Percentiles rank a stretch among this genome's conserved stretches.
Evolutionary conservation across 2,329 filamentous ascomycete species (phyloP).

Genomic region (Trichophyton mentagrophytes): DNA sequence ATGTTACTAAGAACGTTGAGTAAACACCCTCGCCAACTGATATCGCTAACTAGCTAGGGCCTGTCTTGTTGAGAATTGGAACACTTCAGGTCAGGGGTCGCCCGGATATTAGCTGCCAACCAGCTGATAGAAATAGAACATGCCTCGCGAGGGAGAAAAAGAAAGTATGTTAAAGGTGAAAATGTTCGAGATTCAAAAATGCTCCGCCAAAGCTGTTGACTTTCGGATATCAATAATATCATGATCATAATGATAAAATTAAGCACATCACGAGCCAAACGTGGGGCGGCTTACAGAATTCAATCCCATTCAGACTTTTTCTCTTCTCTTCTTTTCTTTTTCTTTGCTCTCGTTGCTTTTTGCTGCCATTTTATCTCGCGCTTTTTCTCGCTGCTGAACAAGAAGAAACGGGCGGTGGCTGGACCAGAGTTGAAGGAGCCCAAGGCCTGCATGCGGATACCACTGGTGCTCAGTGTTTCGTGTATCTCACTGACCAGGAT

Average conservation of each 20-base stretch:
- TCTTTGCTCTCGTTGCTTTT: background rate
- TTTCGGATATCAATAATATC: background rate
- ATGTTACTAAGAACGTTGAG: background rate
- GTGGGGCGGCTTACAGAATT: conserved; percentile 2
- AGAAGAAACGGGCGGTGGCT: background rate
- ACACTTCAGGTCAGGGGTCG: background rate
- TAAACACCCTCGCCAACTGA: background rate
- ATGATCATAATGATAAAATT: background rate
- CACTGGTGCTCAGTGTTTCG: conserved; percentile 1
- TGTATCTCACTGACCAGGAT: background rate
- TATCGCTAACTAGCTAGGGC: no score
- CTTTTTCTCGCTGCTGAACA: background rate
- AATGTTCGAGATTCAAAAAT: background rate
- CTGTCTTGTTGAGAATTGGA: background rate
- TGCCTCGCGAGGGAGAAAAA: background rate
- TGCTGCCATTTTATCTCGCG: background rate
- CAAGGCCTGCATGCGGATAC: conserved; percentile 3
- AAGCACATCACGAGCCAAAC: conserved; percentile 2
- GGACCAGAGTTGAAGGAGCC: background rate
- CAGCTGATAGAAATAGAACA: background rate
- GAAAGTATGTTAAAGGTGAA: background rate
- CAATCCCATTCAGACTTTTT: background rate
- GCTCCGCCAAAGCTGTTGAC: background rate
- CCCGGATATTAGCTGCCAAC: background rate
- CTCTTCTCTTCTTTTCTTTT: background rate